A percentile compares a stretch with the other conserved stretches of the same genome.
Evolutionary conservation across 1,284 basidiomycete genomes (phyloP).

Genomic region (Irpex sp.): DNA sequence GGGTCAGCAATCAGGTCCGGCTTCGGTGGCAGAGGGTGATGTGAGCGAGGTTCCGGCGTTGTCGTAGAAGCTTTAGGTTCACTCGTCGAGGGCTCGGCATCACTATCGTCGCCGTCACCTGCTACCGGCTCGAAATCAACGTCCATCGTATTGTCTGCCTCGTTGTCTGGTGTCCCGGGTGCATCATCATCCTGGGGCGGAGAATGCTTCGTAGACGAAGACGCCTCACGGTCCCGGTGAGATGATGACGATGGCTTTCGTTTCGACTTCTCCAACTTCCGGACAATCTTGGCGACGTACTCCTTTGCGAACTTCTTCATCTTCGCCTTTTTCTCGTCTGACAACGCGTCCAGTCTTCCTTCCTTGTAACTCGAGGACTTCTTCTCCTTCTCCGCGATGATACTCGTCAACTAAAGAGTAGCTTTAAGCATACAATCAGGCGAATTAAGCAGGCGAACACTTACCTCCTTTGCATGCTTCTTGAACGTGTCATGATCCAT

Average conservation of each 20-base stretch:
- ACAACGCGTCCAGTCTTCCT: slow-evolving; percentile 67
- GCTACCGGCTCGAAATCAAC: slow-evolving; percentile 2
- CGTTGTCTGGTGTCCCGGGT: neutral
- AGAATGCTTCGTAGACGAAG: slow-evolving; percentile 1
- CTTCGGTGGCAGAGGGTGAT: neutral
- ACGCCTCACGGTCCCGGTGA: neutral
- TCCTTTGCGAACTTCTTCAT: slow-evolving; percentile 95
- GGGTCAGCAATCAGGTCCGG: slow-evolving; percentile 11
- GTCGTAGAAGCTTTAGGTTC: slow-evolving; percentile 13
- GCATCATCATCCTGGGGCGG: neutral
- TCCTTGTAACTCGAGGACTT: slow-evolving; percentile 77
- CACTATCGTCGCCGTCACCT: slow-evolving; percentile 5
- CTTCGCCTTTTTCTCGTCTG: slow-evolving; percentile 85
- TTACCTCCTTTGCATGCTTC: slow-evolving; percentile 91
- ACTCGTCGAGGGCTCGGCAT: slow-evolving; percentile 4
- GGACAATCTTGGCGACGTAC: slow-evolving; percentile 70
- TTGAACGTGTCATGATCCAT: slow-evolving; percentile 91
- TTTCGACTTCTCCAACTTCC: slow-evolving; percentile 51
- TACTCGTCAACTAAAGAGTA: slow-evolving; percentile 59
- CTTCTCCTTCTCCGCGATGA: slow-evolving; percentile 92
- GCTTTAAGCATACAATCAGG: no score
- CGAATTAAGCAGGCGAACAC: neutral
- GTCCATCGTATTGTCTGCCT: slow-evolving; percentile 8
- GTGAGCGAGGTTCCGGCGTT: slow-evolving; percentile 3
- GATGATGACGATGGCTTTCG: slow-evolving; percentile 2